Evolutionary conservation across 2,329 filamentous ascomycete genomes (phyloP).

Genomic region (Pestalotiopsis fici): DNA sequence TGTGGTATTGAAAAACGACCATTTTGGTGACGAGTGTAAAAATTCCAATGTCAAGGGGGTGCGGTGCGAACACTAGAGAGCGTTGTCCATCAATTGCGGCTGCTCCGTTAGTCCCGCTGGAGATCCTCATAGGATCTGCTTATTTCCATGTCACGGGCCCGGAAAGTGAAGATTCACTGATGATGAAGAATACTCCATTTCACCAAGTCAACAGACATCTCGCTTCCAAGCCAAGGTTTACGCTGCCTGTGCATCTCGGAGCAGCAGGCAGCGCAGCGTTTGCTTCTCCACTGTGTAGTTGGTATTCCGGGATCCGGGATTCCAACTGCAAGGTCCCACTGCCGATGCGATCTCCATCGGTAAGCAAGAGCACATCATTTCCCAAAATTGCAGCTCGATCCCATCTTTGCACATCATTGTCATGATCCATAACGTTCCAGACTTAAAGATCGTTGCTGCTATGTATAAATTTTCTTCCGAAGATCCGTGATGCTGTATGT

Average conservation of each 20-base stretch:
- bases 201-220: background rate
- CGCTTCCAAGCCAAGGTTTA: background rate
- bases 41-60: too few relatives aligned
- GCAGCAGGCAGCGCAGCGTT: background rate
- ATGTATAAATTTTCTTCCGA: background rate
- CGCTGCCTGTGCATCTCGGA: background rate
- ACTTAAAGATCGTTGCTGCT: background rate
- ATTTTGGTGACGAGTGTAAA: too few relatives aligned
- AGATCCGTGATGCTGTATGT: background rate
- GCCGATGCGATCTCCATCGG: too few relatives aligned
- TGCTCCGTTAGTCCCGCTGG: background rate
- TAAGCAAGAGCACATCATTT: background rate
- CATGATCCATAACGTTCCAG: background rate
- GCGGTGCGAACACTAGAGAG: background rate
- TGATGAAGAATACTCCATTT: background rate
- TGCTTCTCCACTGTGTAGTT: background rate
- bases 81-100: background rate
- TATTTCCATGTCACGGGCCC: background rate
- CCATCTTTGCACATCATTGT: background rate
- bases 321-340: background rate
- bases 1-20: too few relatives aligned
- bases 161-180: background rate
- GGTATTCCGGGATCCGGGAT: background rate
- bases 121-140: background rate
- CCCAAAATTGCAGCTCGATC: background rate